These are phyloP conservation scores for Ramalina intermedia DNA, from an alignment of 495 filamentous ascomycete genomes.

Conservation along the genomic window DNA sequence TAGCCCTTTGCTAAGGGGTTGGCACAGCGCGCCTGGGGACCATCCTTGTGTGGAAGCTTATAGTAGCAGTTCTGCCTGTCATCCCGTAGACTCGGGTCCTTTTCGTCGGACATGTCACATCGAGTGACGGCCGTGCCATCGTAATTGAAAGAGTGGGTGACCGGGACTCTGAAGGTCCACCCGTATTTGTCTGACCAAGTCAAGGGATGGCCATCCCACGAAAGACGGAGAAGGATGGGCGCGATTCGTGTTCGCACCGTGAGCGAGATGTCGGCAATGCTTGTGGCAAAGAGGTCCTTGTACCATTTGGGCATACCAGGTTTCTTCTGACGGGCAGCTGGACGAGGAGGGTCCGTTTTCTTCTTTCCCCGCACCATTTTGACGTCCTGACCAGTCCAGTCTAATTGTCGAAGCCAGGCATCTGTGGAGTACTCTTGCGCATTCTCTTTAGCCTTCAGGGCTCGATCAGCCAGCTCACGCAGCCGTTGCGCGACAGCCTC, in stretches of 20 bases:
- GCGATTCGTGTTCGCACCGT: constrained; percentile 80
- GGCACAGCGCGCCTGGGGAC: constrained; percentile 66
- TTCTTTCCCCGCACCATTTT: constrained; percentile 85
- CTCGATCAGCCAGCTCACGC: constrained; percentile 55
- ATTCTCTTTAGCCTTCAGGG: constrained; percentile 55
- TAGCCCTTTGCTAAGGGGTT: constrained; percentile 86
- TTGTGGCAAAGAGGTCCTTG: constrained; percentile 68
- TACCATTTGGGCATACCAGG: constrained; percentile 95
- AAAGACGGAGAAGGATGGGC: constrained; percentile 66
- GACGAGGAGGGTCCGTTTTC: constrained; percentile 63
- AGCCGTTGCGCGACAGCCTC: constrained; percentile 63
- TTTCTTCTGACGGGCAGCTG: constrained; percentile 73
- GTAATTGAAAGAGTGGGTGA: constrained; percentile 46
- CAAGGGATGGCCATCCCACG: constrained; percentile 81
- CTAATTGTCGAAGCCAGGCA: constrained; percentile 82
- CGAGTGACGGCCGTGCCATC: constrained; percentile 51
- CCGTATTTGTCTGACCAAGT: constrained; percentile 87
- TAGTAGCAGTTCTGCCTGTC: constrained; percentile 60
- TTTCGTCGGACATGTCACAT: constrained; percentile 67
- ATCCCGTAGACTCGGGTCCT: constrained; percentile 44
- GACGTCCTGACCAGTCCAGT: constrained; percentile 87
- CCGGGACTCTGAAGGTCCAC: constrained; percentile 76
- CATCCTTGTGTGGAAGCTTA: constrained; percentile 93
- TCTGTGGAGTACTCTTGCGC: constrained; percentile 55
- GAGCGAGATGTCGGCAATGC: constrained; percentile 49